A percentile compares a stretch with the other conserved stretches of the same genome.
phyloP scores from a whole-genome alignment of 805 yeast genomes.

The Citeromyces nyonsensis region DNA sequence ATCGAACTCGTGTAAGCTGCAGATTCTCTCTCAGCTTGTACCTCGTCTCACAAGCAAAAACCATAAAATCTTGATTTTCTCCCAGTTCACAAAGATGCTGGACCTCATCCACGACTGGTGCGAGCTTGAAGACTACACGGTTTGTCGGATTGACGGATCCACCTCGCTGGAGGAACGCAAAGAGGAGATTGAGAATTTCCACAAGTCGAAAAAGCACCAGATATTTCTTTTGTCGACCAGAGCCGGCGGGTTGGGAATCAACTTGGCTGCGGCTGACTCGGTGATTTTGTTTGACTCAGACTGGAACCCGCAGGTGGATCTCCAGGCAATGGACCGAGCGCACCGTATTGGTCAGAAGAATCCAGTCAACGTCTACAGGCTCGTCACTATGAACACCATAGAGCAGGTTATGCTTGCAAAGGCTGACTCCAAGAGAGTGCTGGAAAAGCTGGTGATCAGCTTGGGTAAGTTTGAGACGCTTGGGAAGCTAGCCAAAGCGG shows the following conservation, averaged over 20 bases:
- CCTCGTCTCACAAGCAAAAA: constrained; percentile 22
- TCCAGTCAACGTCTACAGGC: constrained; percentile 72
- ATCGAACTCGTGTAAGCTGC: constrained; percentile 61
- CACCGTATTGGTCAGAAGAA: constrained; percentile 84
- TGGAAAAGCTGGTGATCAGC: constrained; percentile 65
- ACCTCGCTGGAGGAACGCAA: constrained; percentile 53
- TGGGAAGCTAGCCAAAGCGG: constrained; percentile 3
- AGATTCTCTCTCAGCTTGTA: constrained; percentile 48
- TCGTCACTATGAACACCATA: constrained; percentile 63
- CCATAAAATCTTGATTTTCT: constrained; percentile 70
- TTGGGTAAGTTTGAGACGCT: constrained; percentile 39
- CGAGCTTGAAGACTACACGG: constrained; percentile 23
- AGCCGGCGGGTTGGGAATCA: constrained; percentile 91
- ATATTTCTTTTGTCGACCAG: constrained; percentile 77
- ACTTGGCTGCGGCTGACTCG: constrained; percentile 75
- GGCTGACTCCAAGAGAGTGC: constrained; percentile 65
- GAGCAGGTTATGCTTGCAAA: constrained; percentile 71
- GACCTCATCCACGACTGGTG: constrained; percentile 73
- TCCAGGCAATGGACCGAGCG: constrained; percentile 92
- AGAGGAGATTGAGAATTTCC: constrained; percentile 40
- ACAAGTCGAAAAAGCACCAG: constrained; percentile 13
- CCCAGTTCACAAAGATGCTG: constrained; percentile 77
- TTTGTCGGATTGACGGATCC: constrained; percentile 66
- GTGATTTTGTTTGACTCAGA: constrained; percentile 86
- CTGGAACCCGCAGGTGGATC: constrained; percentile 95